A percentile compares a stretch with the other conserved stretches of the same genome.
Conservation (phyloP, 495 filamentous ascomycete genomes). For the Aspergillus affinis region DNA sequence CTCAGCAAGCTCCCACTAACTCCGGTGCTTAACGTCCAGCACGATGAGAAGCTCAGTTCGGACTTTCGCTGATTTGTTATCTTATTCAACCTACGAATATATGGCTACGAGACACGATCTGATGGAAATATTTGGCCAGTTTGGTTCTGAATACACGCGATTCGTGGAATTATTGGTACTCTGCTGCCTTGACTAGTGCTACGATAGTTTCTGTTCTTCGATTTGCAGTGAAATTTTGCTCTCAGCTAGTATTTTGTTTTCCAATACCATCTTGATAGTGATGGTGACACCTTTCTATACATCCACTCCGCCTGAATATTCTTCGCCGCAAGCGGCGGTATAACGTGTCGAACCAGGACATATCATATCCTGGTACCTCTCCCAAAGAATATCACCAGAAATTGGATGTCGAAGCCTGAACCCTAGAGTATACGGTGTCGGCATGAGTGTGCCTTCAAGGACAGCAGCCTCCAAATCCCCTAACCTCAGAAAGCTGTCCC, state of each 20-base stretch:
- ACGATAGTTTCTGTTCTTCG: constrained; percentile 1
- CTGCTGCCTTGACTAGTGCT: constrained; percentile 9
- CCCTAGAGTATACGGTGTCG: too few relatives aligned
- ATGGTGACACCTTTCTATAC: too few relatives aligned
- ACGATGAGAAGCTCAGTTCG: not conserved
- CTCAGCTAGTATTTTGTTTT: not conserved
- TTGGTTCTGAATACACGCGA: constrained; percentile 19
- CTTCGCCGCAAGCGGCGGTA: too few relatives aligned
- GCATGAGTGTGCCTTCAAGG: too few relatives aligned
- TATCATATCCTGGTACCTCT: too few relatives aligned
- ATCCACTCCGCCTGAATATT: too few relatives aligned
- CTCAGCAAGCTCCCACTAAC: constrained; percentile 14
- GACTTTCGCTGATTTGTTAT: not conserved
- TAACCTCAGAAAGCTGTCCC: too few relatives aligned
- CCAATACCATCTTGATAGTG: not conserved
- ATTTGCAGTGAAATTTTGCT: not conserved
- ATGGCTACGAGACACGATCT: constrained; percentile 17
- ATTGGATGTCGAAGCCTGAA: too few relatives aligned
- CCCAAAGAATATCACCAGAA: too few relatives aligned
- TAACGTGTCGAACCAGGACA: too few relatives aligned
- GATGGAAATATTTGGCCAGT: constrained; percentile 16
- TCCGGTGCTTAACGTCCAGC: not conserved
- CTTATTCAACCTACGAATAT: not conserved
- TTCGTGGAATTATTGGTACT: constrained; percentile 14
- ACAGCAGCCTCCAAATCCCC: too few relatives aligned